Evolutionary conservation across 345 rosid genomes (phyloP), one percentile per base, ranked within the genome.

Genomic region (Kernera saxatilis): DNA sequence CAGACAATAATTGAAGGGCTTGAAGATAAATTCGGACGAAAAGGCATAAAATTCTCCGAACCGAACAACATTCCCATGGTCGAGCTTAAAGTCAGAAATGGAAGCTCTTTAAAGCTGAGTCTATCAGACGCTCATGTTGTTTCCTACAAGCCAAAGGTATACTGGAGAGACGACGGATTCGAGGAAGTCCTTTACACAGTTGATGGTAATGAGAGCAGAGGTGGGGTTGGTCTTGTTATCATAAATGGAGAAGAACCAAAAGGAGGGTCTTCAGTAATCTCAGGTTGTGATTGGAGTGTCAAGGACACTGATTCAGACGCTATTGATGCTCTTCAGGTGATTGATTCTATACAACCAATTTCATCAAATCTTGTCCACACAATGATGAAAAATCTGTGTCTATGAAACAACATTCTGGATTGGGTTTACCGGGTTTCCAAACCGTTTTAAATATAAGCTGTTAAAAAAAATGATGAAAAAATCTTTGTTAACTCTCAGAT

Each of bases 281-380:
- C 85, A 30, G 64, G 61, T 33, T 83, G 81, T 75, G 75, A 83
- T 39, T 90, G 98, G 97, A 85, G 72, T 69, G 87, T 93, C 3
- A 86, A 83, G 76, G 96, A 83, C 65, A 86, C 80, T 59, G 97
- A 90, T 79, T 87, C 85, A 22, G 98, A 93, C 39, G 75, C 97
- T 79, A 89, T 89, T 72, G 97, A 89, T 78, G 94, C 97, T 33
- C 82, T 91, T 54, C 97, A 93, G 97, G 97, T 90, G 67, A 74
- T 49, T 30, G 2, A 18, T 44, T 39, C 18, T 49, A 4, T 50
- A 27, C 21, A 14, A 22, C 4, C 43, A 25, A 10, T 35, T 17
- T 5, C n/a, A 30, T 72, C 49, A 30, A 17, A 51, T 45, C 8
- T 62, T 25, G 26, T 40, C 43, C 10, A 71, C 5, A 14, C 50